phyloP scores from a whole-genome alignment of 345 rosid species.

The Gossypium stocksii region DNA sequence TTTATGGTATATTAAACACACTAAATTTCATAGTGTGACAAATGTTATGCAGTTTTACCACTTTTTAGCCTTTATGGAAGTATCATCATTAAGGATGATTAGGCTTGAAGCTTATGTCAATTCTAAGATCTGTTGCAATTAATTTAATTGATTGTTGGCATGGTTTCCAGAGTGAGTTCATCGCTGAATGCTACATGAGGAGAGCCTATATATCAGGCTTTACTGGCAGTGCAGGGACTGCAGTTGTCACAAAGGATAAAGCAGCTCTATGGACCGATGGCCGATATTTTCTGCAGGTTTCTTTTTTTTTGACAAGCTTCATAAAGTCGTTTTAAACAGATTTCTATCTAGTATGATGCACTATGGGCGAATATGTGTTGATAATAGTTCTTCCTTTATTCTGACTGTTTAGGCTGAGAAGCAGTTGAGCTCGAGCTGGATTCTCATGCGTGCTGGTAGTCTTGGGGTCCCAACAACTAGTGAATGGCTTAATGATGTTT shows the following conservation, averaged over 20 bases:
- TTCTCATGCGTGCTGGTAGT: conserved; percentile 91
- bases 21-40: background rate
- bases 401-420: conserved; percentile 67
- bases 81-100: background rate
- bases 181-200: conserved; percentile 85
- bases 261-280: conserved; percentile 99
- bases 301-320: background rate
- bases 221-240: conserved; percentile 94
- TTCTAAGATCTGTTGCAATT: background rate
- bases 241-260: conserved; percentile 80
- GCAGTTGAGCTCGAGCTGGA: conserved; percentile 79
- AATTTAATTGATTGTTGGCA: conserved; percentile 7
- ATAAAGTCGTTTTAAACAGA: background rate
- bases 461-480: conserved; percentile 70
- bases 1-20: background rate
- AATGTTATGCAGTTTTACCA: background rate
- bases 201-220: conserved; percentile 81
- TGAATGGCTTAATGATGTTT: conserved; percentile 84
- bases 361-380: background rate
- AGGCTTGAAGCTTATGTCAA: background rate
- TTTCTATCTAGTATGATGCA: background rate
- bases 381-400: conserved; percentile 1
- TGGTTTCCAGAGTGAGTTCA: conserved; percentile 81
- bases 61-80: background rate
- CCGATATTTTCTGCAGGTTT: conserved; percentile 96